Conservation (phyloP, 352 stramenopile species). For the Pythium grandisporangium region DNA sequence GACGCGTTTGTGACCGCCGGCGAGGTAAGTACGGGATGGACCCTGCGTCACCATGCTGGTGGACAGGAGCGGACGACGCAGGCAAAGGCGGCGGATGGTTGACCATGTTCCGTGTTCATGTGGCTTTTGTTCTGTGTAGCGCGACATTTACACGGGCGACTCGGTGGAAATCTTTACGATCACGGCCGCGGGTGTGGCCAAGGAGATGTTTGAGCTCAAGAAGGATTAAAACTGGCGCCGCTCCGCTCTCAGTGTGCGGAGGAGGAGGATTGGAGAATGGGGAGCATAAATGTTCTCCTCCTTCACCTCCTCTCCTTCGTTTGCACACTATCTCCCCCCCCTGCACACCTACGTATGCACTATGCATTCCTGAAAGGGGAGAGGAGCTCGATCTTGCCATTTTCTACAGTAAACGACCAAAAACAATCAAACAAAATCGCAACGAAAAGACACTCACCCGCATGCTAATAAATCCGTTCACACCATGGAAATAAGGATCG, state of each 20-base stretch:
- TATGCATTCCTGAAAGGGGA: too few relatives aligned
- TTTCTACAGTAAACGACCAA: too few relatives aligned
- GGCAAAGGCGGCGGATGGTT: not conserved
- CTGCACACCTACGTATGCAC: too few relatives aligned
- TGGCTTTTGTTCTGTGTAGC: slow-evolving; percentile 30
- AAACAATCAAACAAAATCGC: too few relatives aligned
- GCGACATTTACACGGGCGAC: slow-evolving; percentile 99
- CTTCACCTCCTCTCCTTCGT: too few relatives aligned
- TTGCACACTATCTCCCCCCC: too few relatives aligned
- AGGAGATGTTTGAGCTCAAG: slow-evolving; percentile 92
- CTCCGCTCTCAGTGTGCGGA: not conserved
- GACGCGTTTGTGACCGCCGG: slow-evolving; percentile 97
- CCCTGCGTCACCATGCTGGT: not conserved
- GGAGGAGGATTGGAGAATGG: not conserved
- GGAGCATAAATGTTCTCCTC: not conserved
- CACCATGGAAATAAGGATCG: too few relatives aligned
- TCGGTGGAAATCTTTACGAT: slow-evolving; percentile 97
- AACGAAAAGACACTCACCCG: too few relatives aligned
- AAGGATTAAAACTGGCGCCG: slow-evolving; percentile 79
- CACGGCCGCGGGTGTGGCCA: slow-evolving; percentile 87
- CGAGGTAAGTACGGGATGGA: slow-evolving; percentile 86
- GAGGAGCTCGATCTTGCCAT: too few relatives aligned
- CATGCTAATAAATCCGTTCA: too few relatives aligned
- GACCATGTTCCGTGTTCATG: too few relatives aligned
- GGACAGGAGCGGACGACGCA: not conserved